Conservation (phyloP, 1,284 basidiomycete genomes). For the Papiliotrema nemorosa region DNA sequence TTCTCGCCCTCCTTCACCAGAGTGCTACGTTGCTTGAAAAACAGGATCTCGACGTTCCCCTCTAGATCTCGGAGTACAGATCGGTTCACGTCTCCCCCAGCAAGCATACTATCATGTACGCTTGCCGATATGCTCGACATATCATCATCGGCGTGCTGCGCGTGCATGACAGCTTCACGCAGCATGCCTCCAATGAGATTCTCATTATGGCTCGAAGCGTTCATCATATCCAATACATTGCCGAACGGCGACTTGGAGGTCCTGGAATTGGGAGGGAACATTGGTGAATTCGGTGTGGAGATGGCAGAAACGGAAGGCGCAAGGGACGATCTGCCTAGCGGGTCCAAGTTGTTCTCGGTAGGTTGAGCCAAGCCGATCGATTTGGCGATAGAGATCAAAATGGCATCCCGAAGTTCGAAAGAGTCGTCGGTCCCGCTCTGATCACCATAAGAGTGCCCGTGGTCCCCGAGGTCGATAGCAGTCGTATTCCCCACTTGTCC, state of each 20-base stretch:
- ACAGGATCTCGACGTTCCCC: conserved; percentile 93
- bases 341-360: conserved; percentile 44
- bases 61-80: conserved; percentile 64
- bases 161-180: conserved; percentile 54
- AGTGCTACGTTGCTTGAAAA: conserved; percentile 80
- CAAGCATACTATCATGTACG: conserved; percentile 51
- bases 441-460: neutral
- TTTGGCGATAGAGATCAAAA: conserved; percentile 96
- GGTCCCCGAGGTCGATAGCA: conserved; percentile 5
- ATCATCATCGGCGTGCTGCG: conserved; percentile 78
- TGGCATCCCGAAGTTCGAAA: conserved; percentile 87
- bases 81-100: conserved; percentile 21
- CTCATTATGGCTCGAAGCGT: conserved; percentile 42
- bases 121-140: conserved; percentile 54
- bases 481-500: conserved; percentile 16
- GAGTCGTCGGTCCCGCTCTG: conserved; percentile 13
- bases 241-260: conserved; percentile 67
- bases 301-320: conserved; percentile 34
- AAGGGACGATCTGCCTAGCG: conserved; percentile 20
- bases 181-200: conserved; percentile 59
- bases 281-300: conserved; percentile 44
- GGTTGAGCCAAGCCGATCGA: conserved; percentile 94
- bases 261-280: conserved; percentile 40
- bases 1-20: conserved; percentile 85
- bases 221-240: conserved; percentile 69